Base-by-base conservation (phyloP, 2,329 filamentous ascomycete species). In the Botrytis porri region DNA sequence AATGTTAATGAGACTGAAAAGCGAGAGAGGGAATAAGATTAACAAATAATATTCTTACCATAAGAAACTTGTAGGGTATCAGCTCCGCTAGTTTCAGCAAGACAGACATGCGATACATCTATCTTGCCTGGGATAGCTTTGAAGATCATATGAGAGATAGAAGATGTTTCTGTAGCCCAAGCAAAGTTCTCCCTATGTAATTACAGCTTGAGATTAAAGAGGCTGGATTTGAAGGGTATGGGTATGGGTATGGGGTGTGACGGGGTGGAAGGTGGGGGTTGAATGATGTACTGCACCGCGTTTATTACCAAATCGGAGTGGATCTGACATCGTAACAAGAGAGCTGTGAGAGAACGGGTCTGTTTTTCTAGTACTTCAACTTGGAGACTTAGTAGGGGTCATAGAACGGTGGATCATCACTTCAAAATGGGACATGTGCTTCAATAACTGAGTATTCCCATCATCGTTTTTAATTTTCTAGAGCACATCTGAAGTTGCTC, bases 381-480 rank as follows among this genome's bases (percentile, higher is more conserved):
- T n/a, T 14, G 1, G 4, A n/a, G 25, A 1, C 4, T 4, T 51
- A 14, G 48, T 51, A n/a, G 10, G 5, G 10, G 48, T 5, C 12
- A n/a, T 16, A 51, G 10, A 51, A 14, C 3, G 22, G 2, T 45
- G 0, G 7, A 45, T 14, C 7, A 9, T 22, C 1, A 8, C 0
- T 10, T 18, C 7, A 5, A 3, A 43, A 7, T 5, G 6, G 1
- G 6, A 0, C 0, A 25, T 25, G 9, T 25, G 45, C 20, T 25
- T 25, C 20, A 10, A 48, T 2, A 48, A 22, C 20, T 22, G 20
- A 48, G 7, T 1, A 39, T 1, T 1, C 4, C 39, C 39, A 41
- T 41, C 14, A 48, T 22, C 45, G 25, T 48, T 4, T 48, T 3
- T 25, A 48, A 1, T 25, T 25, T 10, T 9, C 20, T 20, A 1